Evolutionary conservation across 108 stramenopile species (phyloP), one percentile per base, ranked within the genome.

Genomic region (Conticribra weissflogii): DNA sequence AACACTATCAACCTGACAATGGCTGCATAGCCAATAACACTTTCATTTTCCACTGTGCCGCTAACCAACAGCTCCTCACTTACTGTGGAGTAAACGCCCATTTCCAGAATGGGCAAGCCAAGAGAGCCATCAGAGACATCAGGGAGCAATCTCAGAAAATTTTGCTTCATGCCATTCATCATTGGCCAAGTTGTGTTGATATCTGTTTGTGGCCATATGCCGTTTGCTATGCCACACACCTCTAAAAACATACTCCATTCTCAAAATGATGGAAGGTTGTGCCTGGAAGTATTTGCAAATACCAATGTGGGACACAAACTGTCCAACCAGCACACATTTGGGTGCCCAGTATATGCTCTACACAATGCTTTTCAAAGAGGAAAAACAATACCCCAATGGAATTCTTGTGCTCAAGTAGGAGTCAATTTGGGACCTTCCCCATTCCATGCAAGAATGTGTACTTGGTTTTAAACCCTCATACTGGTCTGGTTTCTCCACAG

Each of bases 401-500:
- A n/a, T n/a, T n/a, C n/a, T n/a, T n/a, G n/a, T n/a, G n/a, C n/a
- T n/a, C n/a, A n/a, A n/a, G n/a, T n/a, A n/a, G n/a, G n/a, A n/a
- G n/a, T n/a, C n/a, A n/a, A n/a, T n/a, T n/a, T n/a, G n/a, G n/a
- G n/a, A n/a, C n/a, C n/a, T n/a, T n/a, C n/a, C 30, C 74, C 76
- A 4, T 15, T 1, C 30, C 81, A 82, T 56, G 76, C 76, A 23
- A 3, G 81, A 68, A 63, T 15, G 73, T 83, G 0, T 46, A 53
- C 0, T 51, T 83, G 31, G 57, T 78, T 15, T 54, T 79, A 2
- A 71, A 64, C 29, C 64, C 47, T 0, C 33, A 3, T 8, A 74
- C 82, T 3, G 82, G 77, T 2, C 61, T 74, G 3, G 67, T 70
- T 2, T 72, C 77, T 27, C 81, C 69, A 18, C 74, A 81, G 31